Base-by-base conservation (phyloP, 2,329 filamentous ascomycete genomes). In the Nigrograna mackinnonii region DNA sequence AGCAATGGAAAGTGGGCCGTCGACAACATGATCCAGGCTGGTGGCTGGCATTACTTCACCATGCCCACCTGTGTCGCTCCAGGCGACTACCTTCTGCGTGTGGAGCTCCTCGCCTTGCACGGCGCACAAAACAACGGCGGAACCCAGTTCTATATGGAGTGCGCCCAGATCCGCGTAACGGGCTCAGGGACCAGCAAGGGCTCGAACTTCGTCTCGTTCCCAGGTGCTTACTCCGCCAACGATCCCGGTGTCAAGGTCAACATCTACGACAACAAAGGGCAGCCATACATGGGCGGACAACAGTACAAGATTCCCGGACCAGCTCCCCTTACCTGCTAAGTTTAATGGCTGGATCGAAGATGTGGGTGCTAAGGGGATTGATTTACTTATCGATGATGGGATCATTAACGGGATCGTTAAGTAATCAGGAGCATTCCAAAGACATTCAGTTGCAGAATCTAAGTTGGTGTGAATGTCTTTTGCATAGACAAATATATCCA, bases 281-380 rank as follows among this genome's bases (percentile, higher is more conserved):
- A 36, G 21, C 46, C 52, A 14, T 52, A 51, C 31, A 52, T 54
- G 42, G 49, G 42, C 12, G 43, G 50, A 6, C 44, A 49, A 43
- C 51, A 57, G 6, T 78, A 79, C 46, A 69, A 57, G 5, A 69
- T 78, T 36, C 76, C 76, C 0, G 75, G 76, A 0, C 76, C 75
- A 28, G 60, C 66, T 4, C 55, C 77, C 2, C 76, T 79, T 43
- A 67, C 58, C 6, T 79, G 76, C 55, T 32, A 16, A 36, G 17
- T 22, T n/a, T n/a, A n/a, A n/a, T n/a, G n/a, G n/a, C n/a, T n/a
- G n/a, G n/a, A n/a, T n/a, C n/a, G n/a, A n/a, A n/a, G n/a, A n/a
- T n/a, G n/a, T n/a, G n/a, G n/a, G n/a, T n/a, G n/a, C n/a, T n/a
- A n/a, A n/a, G n/a, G n/a, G n/a, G n/a, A n/a, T n/a, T n/a, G n/a